A percentile compares a stretch with the other conserved stretches of the same genome.
Conservation (phyloP, 2,329 filamentous ascomycete genomes). For the Colletotrichum cuscutae region DNA sequence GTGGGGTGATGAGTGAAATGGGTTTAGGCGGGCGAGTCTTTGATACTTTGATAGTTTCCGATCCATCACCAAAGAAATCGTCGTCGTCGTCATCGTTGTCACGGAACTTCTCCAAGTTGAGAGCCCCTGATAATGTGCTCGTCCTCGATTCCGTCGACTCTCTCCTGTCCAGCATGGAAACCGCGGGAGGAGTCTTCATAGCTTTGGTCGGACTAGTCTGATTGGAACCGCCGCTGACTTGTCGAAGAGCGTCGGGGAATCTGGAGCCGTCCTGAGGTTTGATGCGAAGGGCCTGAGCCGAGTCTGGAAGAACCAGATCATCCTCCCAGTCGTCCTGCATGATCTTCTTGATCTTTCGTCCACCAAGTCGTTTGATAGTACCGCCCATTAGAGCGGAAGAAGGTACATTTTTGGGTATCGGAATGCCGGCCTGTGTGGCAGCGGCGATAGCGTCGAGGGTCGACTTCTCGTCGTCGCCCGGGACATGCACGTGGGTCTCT, state of each 20-base stretch:
- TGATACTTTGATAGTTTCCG: conserved; percentile 74
- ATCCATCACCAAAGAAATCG: conserved; percentile 71
- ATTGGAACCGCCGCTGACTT: conserved; percentile 69
- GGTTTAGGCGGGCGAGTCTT: conserved; percentile 66
- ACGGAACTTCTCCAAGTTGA: conserved; percentile 72
- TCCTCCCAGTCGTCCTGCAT: conserved; percentile 86
- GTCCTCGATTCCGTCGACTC: conserved; percentile 44
- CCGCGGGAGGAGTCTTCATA: conserved; percentile 45
- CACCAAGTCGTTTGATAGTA: conserved; percentile 89
- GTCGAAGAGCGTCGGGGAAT: conserved; percentile 76
- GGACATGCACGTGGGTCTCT: conserved; percentile 87
- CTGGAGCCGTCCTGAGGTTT: conserved; percentile 69
- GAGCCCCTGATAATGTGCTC: conserved; percentile 53
- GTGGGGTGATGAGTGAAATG: conserved; percentile 64
- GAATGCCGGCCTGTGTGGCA: conserved; percentile 89
- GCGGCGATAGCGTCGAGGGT: conserved; percentile 88
- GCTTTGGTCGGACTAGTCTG: conserved; percentile 63
- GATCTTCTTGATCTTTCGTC: conserved; percentile 76
- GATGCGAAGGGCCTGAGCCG: conserved; percentile 69
- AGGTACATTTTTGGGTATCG: conserved; percentile 86
- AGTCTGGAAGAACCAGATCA: conserved; percentile 76
- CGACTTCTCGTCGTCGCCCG: conserved; percentile 85
- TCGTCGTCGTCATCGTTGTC: conserved; percentile 69
- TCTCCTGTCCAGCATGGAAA: conserved; percentile 40
- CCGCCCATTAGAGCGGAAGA: conserved; percentile 90